Conservation (phyloP, 345 rosid species). For the Arabis hirsuta region DNA sequence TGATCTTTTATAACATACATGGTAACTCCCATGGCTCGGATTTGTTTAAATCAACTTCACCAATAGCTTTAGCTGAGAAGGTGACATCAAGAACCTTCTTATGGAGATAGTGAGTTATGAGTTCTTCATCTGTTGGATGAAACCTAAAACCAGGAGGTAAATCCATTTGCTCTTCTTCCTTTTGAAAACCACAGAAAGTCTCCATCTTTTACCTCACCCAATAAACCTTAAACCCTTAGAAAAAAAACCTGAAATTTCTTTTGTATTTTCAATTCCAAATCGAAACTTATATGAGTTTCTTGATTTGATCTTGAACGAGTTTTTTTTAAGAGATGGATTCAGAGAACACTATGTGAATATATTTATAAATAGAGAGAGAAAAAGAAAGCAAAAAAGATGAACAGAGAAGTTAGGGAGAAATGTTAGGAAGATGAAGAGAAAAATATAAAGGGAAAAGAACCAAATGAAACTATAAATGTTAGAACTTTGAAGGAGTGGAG, state of each 20-base stretch:
- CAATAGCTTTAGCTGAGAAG: slow-evolving; percentile 81
- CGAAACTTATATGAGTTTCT: slow-evolving; percentile 14
- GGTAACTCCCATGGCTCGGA: slow-evolving; percentile 99
- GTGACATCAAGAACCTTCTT: slow-evolving; percentile 66
- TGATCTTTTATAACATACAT: slow-evolving; percentile 47
- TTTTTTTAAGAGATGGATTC: slow-evolving; percentile 11
- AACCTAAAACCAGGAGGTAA: slow-evolving; percentile 93
- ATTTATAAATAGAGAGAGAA: slow-evolving; percentile 18
- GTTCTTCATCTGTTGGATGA: slow-evolving; percentile 98
- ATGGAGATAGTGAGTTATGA: slow-evolving; percentile 76
- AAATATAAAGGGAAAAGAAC: slow-evolving; percentile 35
- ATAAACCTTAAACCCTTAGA: slow-evolving; percentile 42
- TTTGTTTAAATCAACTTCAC: slow-evolving; percentile 94
- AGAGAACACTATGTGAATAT: slow-evolving; percentile 14
- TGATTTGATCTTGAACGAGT: slow-evolving; percentile 24
- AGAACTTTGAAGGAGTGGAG: slow-evolving; percentile 34
- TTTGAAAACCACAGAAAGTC: slow-evolving; percentile 41
- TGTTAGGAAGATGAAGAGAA: slow-evolving; percentile 40
- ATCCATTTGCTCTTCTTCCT: slow-evolving; percentile 69
- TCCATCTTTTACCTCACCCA: slow-evolving; percentile 26
- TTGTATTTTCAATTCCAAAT: not conserved
- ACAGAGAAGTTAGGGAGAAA: slow-evolving; percentile 40
- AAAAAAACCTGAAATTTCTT: not conserved
- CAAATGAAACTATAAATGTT: slow-evolving; percentile 41
- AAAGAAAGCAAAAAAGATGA: slow-evolving; percentile 10